A percentile compares a stretch with the other conserved stretches of the same genome.
These are phyloP conservation scores for Maudiozyma serrabonitensis DNA, from an alignment of 805 yeast genomes.

Conservation along the genomic window DNA sequence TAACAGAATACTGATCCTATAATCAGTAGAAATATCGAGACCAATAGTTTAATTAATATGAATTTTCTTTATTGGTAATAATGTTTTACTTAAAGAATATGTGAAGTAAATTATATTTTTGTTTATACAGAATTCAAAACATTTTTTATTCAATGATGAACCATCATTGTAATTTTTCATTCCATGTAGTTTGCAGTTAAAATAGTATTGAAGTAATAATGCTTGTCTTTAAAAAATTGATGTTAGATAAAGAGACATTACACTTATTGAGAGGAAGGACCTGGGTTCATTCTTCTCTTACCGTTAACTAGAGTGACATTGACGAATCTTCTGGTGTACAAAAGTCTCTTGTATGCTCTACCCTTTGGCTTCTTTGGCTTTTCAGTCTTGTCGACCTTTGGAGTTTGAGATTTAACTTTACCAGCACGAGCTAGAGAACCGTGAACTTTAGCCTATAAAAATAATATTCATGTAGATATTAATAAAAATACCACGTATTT, in stretches of 20 bases:
- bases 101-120: not conserved
- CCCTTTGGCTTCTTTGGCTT: conserved; percentile 97
- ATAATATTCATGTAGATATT: not conserved
- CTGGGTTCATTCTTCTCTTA: conserved; percentile 91
- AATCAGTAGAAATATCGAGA: no score
- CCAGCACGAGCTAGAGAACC: conserved; percentile 99
- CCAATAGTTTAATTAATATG: no score
- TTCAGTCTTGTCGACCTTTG: conserved; percentile 97
- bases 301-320: conserved; percentile 97
- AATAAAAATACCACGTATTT: conserved; percentile 2
- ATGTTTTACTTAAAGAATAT: conserved; percentile 3
- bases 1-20: no score
- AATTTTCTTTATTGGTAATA: conserved; percentile 1
- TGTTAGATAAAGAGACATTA: not conserved
- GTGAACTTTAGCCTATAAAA: conserved; percentile 94
- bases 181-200: not conserved
- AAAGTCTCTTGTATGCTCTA: conserved; percentile 97
- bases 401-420: conserved; percentile 99
- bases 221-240: not conserved
- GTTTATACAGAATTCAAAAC: conserved; percentile 1
- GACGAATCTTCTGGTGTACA: conserved; percentile 98
- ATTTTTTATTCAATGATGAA: not conserved
- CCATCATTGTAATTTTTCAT: not conserved
- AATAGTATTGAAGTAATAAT: not conserved
- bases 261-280: conserved; percentile 33